Base-by-base conservation (phyloP, 1,284 basidiomycete species). In the Ustilago esculenta region DNA sequence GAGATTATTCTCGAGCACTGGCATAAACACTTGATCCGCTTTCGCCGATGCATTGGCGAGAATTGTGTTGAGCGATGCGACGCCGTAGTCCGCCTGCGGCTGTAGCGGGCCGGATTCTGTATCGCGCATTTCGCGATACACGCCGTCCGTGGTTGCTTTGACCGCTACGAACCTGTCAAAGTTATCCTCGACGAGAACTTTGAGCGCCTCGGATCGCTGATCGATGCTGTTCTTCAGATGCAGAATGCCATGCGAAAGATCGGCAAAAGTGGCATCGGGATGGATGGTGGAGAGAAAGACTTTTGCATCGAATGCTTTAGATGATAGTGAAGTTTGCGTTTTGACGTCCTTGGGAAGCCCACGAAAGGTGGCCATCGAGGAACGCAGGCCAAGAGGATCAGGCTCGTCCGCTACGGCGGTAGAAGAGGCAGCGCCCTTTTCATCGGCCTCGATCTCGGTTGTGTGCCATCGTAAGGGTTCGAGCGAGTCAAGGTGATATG, bases 131-230 rank as follows among this genome's bases (percentile, higher is more conserved):
- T 98, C 83, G 32, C 90, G 86, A 81, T 94, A 91, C 2, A 98
- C 85, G 9, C 94, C 92, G 83, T 97, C 95, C 10, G 92, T 95
- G 11, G 92, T 92, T 14, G 92, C 92, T 80, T 99, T 99, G 63
- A 99, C 95, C 4, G 92, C 91, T 11, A 98, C 95, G 79, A 98
- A 98, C 21, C 93, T 87, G 84, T 98, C 94, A 84, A 98, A 98
- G 83, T 98, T 97, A 77, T 97, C 92, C 83, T 98, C 93, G 20
- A 99, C 96, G 36, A 99, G 86, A 21, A 96, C 89, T 46, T 94
- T 87, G 60, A 98, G 90, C 21, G 94, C 95, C 75, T 95, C 92
- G 2, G 92, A 94, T 29, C 94, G 58, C 55, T 79, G 76, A 34
- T 71, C 73, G 47, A 81, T 81, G 45, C 58, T 75, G 39, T 39